These are phyloP conservation scores for Cucurbita ficifolia DNA, from an alignment of 306 rosid species.

Conservation along the genomic window DNA sequence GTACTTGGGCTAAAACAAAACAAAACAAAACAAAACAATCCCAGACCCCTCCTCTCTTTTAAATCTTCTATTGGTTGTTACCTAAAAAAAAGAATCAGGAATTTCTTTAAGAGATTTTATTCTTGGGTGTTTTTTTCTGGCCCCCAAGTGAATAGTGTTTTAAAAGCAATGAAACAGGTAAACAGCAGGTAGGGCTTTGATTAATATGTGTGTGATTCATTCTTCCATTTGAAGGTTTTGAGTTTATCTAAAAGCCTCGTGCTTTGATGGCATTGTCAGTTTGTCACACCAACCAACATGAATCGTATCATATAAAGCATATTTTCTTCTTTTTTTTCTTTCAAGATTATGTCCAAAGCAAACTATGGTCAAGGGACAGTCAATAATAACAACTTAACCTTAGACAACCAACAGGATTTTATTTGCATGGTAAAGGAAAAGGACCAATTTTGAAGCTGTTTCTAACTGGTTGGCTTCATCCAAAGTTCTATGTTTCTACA, in stretches of 20 bases:
- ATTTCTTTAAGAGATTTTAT: neutral
- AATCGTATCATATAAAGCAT: constrained; percentile 1
- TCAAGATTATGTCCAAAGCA: neutral
- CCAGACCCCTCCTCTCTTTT: too few species aligned
- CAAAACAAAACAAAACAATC: too few species aligned
- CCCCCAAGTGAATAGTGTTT: neutral
- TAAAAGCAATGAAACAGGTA: constrained; percentile 1
- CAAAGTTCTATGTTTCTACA: neutral
- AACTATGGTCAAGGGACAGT: neutral
- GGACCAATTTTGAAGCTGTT: neutral
- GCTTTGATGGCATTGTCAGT: neutral
- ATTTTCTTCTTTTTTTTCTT: neutral
- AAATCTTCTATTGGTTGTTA: neutral
- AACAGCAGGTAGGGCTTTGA: constrained; percentile 5
- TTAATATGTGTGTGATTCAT: neutral
- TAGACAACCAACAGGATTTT: neutral
- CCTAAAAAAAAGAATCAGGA: neutral
- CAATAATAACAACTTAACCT: neutral
- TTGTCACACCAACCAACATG: constrained; percentile 2
- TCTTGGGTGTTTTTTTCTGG: neutral
- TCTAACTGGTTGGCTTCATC: neutral
- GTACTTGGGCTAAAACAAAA: constrained; percentile 7
- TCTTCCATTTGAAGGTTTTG: constrained; percentile 4
- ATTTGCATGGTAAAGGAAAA: neutral
- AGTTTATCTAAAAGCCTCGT: neutral